Conservation (phyloP, 495 filamentous ascomycete species). For the Neurospora tetrasperma region DNA sequence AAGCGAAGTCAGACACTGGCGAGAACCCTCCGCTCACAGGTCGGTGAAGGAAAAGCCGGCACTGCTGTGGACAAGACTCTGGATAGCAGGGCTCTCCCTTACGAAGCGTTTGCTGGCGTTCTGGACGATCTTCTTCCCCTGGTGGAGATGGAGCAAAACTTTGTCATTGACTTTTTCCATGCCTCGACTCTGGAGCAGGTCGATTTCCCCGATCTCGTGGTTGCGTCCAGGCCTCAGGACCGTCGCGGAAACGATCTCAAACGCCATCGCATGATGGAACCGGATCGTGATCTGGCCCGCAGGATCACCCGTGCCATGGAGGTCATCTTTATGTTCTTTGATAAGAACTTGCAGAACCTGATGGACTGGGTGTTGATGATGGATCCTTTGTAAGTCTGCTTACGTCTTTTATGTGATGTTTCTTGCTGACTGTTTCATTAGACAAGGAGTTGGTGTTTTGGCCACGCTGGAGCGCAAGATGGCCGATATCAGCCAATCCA, state of each 20-base stretch:
- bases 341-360: constrained; percentile 65
- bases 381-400: constrained; percentile 64
- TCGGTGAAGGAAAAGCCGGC: constrained; percentile 50
- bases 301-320: constrained; percentile 77
- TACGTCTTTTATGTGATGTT: neutral
- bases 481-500: constrained; percentile 68
- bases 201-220: constrained; percentile 75
- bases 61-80: constrained; percentile 49
- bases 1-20: constrained; percentile 73
- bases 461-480: constrained; percentile 70
- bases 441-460: constrained; percentile 83
- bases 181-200: constrained; percentile 62
- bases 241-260: constrained; percentile 59
- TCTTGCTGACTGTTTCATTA: constrained; percentile 14
- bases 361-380: constrained; percentile 73
- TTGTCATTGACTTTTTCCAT: constrained; percentile 88
- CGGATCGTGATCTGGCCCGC: constrained; percentile 72
- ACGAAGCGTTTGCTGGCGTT: constrained; percentile 72
- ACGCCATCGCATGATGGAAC: constrained; percentile 64
- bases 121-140: constrained; percentile 69
- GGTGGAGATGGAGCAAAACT: constrained; percentile 87
- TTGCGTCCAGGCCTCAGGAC: constrained; percentile 51
- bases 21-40: constrained; percentile 61
- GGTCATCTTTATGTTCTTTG: constrained; percentile 70
- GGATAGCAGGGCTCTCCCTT: constrained; percentile 58